Evolutionary conservation across 345 rosid species (phyloP).

Genomic region (Heritiera littoralis): DNA sequence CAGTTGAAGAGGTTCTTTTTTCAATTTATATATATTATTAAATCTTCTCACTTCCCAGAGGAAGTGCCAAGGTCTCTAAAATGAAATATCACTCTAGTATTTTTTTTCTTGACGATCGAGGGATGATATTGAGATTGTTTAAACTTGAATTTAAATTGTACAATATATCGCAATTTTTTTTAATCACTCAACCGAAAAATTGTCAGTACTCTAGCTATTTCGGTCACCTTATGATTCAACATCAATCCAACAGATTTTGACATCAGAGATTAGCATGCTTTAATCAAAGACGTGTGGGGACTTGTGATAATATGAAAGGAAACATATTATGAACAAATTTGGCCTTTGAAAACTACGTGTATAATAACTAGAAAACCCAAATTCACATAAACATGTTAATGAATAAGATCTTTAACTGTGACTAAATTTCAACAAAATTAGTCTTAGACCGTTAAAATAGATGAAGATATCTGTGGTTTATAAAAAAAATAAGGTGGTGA

Average conservation of each 20-base stretch:
- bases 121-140: neutral
- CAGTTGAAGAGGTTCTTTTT: too few species aligned
- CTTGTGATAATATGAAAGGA: neutral
- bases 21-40: too few species aligned
- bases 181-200: too few species aligned
- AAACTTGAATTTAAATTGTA: too few species aligned
- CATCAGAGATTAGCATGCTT: neutral
- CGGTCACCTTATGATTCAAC: neutral
- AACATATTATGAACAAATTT: neutral
- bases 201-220: neutral
- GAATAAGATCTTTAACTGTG: neutral
- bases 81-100: too few species aligned
- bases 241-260: neutral
- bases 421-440: too few species aligned
- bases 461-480: too few species aligned
- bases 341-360: neutral
- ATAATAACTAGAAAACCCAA: neutral
- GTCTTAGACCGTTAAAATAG: too few species aligned
- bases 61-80: too few species aligned
- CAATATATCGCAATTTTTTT: too few species aligned
- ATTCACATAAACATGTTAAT: neutral
- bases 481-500: neutral
- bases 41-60: too few species aligned
- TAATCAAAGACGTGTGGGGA: conserved; percentile 10
- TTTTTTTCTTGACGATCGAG: too few species aligned